Base-by-base conservation (phyloP, 1,139 yeast species). In the Candida anutae region DNA sequence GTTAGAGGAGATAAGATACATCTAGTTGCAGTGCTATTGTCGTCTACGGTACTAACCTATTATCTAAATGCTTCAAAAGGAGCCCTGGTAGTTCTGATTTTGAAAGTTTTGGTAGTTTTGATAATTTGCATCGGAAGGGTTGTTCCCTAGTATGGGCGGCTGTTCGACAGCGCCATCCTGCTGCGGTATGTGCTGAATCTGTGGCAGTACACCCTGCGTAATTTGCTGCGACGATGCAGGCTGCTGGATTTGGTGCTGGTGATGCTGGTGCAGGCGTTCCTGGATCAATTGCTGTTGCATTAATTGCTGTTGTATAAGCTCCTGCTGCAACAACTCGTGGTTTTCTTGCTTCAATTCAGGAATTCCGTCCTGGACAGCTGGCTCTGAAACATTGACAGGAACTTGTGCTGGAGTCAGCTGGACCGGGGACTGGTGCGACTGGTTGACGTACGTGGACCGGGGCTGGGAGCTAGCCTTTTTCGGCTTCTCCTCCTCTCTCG, bases 401-500 rank as follows among this genome's bases (percentile, higher is more conserved):
- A 11, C 26, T 5, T 27, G 26, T 5, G 14, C 18, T 14, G 21
- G 14, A 19, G 15, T 17, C 16, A 16, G 35, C 16, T 27, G 33
- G 13, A 22, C 17, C 19, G 15, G 8, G 6, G 14, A 25, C 16
- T 27, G 27, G 6, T 31, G 36, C 13, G 20, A 21, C 19, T 18
- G 33, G 15, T 9, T 12, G 8, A 16, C 25, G 24, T 28, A 43
- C 17, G 40, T 37, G 4, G 24, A 16, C 10, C 24, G 35, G 11
- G 50, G 26, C 32, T 31, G 48, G 8, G 42, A 22, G 26, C 38
- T 37, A 5, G 52, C 26, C 34, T 61, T 67, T 40, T 70, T 72
- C 4, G 74, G 71, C 43, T 69, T 70, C 34, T 76, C 80, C 44
- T 74, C 82, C 40, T 76, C 83, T 34, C 97, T 64, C 6, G 98